Base-by-base conservation (phyloP, 164 flowering plant genomes). In the Nymphaea thermarum region DNA sequence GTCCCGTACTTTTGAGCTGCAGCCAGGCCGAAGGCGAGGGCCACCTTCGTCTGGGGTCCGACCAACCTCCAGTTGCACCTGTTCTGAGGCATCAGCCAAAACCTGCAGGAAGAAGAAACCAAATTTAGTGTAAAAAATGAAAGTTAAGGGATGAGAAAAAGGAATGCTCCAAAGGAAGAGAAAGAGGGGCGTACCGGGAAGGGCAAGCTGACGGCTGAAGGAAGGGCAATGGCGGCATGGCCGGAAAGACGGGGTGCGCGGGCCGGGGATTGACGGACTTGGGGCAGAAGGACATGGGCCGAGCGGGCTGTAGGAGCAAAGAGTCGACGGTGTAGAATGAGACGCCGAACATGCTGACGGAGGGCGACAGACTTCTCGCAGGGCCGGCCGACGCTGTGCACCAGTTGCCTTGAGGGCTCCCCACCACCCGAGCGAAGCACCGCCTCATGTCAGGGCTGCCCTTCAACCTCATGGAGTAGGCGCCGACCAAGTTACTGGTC, bases 31-130 rank as follows among this genome's bases (percentile, higher is more conserved):
- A 94, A 94, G 1, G 80, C 87, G 18, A 84, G 69, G 0, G 92
- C 91, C 17, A 91, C 98, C 69, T 86, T 86, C 12, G 82, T 80
- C 71, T 86, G 93, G 1, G 92, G 97, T 51, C 63, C 77, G 68
- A 94, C 79, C 59, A 76, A 80, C 71, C 77, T 91, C 98, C 98
- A 94, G 78, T 91, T 77, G 77, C 98, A 94, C 73, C 67, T 81
- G 82, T 87, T 75, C 74, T 85, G 83, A 6, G 90, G 89, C 84
- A 74, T 85, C 53, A 72, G 74, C 98, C 98, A 94, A 42, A 42
- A 77, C 80, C 98, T 94, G 76, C 8, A 10, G 8, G 8, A 8
- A 45, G 51, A 45, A 45, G 8, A 4, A 45, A 5, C 0, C 10
- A 45, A 45, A 45, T 45, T 45, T 45, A 5, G 36, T n/a, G n/a